Evolutionary conservation across 2,329 filamentous ascomycete species (phyloP).

Genomic region (Xylaria polymorpha): DNA sequence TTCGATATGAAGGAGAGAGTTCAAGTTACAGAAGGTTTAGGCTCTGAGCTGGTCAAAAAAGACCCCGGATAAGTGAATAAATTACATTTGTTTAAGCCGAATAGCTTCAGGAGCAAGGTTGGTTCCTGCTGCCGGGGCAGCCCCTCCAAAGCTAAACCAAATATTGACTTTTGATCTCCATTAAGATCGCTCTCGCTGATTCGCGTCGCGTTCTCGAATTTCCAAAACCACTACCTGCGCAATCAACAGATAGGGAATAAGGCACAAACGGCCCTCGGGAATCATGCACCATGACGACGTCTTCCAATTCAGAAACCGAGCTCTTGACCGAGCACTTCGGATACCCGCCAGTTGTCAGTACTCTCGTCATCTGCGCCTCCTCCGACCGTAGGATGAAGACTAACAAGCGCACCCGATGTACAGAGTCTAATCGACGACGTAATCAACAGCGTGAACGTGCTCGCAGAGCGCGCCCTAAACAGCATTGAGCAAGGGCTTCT

Average conservation of each 20-base stretch:
- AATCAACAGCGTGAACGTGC: conserved; percentile 94
- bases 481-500: conserved; percentile 87
- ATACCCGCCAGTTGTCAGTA: conserved; percentile 87
- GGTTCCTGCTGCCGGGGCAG: conserved; percentile 13
- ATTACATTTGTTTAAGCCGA: neutral
- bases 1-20: too few relatives aligned
- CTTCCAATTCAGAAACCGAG: conserved; percentile 63
- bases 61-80: conserved; percentile 19
- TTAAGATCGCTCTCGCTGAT: conserved; percentile 12
- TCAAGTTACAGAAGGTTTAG: too few relatives aligned
- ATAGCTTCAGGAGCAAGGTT: neutral
- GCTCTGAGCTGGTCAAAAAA: neutral
- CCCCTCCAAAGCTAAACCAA: conserved; percentile 46
- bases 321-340: conserved; percentile 95
- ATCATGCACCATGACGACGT: conserved; percentile 49
- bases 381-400: conserved; percentile 22
- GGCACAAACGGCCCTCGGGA: conserved; percentile 6
- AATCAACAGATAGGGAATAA: conserved; percentile 14
- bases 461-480: conserved; percentile 89
- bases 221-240: conserved; percentile 3
- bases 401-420: conserved; percentile 8
- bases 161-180: conserved; percentile 46
- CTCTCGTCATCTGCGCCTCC: neutral
- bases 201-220: conserved; percentile 37
- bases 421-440: conserved; percentile 97